Percentiles rank a stretch among this genome's conserved stretches.
Conservation (phyloP, 2,329 filamentous ascomycete genomes). For the Claviceps monticola region DNA sequence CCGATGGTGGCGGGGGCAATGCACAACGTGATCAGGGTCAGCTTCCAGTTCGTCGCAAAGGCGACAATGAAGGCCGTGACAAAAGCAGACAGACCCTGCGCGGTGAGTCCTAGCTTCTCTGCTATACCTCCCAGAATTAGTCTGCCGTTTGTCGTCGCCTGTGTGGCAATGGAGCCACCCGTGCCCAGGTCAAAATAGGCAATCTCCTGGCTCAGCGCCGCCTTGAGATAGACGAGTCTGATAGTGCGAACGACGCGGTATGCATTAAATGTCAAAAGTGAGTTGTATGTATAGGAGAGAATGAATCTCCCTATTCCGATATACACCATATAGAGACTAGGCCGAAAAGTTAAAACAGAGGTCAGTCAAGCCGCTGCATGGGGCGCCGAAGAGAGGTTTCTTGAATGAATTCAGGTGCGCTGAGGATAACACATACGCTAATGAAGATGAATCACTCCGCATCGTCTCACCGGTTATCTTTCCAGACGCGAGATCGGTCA, state of each 20-base stretch:
- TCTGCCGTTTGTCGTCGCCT: constrained; percentile 31
- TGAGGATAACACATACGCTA: constrained; percentile 19
- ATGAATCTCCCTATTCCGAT: constrained; percentile 40
- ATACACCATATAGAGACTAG: constrained; percentile 42
- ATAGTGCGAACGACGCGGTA: constrained; percentile 35
- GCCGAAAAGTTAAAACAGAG: constrained; percentile 2
- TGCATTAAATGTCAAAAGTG: constrained; percentile 33
- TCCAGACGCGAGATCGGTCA: constrained; percentile 19
- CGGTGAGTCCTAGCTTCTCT: constrained; percentile 25
- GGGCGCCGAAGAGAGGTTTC: too few species aligned
- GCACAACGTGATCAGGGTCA: constrained; percentile 25
- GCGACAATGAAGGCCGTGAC: constrained; percentile 25
- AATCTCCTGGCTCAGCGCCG: constrained; percentile 35
- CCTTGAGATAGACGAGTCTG: constrained; percentile 34
- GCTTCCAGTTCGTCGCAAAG: constrained; percentile 28
- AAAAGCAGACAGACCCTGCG: constrained; percentile 25
- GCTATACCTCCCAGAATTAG: constrained; percentile 27
- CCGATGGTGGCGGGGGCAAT: constrained; percentile 14
- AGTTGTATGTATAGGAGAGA: constrained; percentile 32
- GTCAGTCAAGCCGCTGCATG: too few species aligned
- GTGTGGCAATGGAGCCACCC: constrained; percentile 27
- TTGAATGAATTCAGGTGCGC: too few species aligned
- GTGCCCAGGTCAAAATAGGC: constrained; percentile 31
- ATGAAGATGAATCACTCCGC: constrained; percentile 12
- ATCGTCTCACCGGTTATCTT: constrained; percentile 14